A percentile compares a stretch with the other conserved stretches of the same genome.
Evolutionary conservation across 208 protist species (phyloP).

Genomic region (Crithidia fasciculata): DNA sequence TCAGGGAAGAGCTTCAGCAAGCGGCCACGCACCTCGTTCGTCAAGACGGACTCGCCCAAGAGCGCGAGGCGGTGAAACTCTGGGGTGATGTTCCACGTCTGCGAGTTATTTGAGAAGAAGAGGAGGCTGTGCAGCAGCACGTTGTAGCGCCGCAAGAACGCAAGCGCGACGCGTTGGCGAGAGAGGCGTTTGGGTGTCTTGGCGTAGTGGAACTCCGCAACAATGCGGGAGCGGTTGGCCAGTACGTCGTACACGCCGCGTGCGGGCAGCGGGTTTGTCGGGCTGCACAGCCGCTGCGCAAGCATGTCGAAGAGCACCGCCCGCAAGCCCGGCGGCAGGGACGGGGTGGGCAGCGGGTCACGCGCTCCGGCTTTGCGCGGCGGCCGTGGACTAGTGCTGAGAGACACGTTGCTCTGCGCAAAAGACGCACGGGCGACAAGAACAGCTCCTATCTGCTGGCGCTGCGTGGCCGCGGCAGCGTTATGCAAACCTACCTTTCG

Average conservation of each 20-base stretch:
- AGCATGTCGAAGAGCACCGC: constrained; percentile 42
- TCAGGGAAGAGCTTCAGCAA: constrained; percentile 73
- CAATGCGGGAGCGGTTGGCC: constrained; percentile 59
- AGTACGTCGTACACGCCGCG: constrained; percentile 65
- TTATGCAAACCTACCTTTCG: background rate
- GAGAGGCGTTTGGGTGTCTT: constrained; percentile 58
- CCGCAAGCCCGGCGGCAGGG: background rate
- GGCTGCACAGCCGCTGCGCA: constrained; percentile 55
- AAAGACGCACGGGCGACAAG: too few species aligned
- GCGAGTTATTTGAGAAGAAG: constrained; percentile 63
- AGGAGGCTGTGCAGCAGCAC: constrained; percentile 86
- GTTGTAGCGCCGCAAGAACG: constrained; percentile 87
- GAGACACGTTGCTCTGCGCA: background rate
- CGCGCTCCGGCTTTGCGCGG: background rate
- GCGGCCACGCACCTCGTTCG: constrained; percentile 57
- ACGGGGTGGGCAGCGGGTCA: constrained; percentile 4
- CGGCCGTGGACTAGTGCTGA: background rate
- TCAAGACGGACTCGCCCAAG: constrained; percentile 65
- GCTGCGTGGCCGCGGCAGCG: too few species aligned
- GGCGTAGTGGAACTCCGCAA: constrained; percentile 74
- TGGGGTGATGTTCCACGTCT: constrained; percentile 76
- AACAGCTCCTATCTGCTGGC: too few species aligned
- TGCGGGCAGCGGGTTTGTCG: constrained; percentile 56
- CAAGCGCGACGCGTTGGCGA: constrained; percentile 47
- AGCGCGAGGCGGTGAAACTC: constrained; percentile 81